Conservation (phyloP, 176 grass and related monocot species). For the Cenchrus americanus region DNA sequence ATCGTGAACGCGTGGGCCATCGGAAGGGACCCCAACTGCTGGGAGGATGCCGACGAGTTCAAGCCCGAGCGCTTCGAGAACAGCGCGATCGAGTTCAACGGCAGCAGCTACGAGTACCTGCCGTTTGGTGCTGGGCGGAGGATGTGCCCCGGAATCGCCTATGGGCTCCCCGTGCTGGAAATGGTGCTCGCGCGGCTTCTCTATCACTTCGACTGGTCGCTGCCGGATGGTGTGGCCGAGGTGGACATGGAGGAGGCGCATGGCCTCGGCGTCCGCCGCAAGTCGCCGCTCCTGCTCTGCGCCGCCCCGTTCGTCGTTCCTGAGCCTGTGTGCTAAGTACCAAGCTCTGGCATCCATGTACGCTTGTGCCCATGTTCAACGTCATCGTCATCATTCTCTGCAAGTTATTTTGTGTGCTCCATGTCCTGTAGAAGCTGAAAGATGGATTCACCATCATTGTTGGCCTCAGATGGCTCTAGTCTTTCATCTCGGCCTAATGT, state of each 20-base stretch:
- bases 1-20: neutral
- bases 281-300: neutral
- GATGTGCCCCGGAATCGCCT: neutral
- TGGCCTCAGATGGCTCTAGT: too few species aligned
- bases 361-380: too few species aligned
- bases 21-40: neutral
- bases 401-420: too few species aligned
- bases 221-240: neutral
- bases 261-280: slow-evolving; percentile 3
- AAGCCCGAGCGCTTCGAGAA: neutral
- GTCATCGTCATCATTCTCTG: too few species aligned
- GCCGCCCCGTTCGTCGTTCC: neutral
- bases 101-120: neutral
- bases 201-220: neutral
- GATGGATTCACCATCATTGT: too few species aligned
- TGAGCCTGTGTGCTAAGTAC: neutral
- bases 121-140: neutral
- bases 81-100: neutral
- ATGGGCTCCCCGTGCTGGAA: neutral
- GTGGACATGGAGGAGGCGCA: neutral
- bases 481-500: too few species aligned
- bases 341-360: too few species aligned
- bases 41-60: neutral
- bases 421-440: too few species aligned
- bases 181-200: neutral